Conservation (phyloP, 257 asterid genomes). For the Nicotiana obtusifolia region DNA sequence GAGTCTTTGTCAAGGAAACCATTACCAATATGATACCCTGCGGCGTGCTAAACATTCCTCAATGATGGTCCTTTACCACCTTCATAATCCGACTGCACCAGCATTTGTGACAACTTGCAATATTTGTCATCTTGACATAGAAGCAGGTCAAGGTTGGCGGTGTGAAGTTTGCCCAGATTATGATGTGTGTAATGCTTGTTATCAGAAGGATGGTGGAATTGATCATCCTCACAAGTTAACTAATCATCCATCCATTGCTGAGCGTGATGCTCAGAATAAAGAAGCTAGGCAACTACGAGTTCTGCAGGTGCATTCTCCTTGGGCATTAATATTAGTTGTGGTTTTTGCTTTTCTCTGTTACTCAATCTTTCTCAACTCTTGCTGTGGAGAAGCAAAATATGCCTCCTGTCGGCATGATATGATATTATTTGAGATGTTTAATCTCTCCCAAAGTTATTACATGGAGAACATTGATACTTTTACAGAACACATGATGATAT, state of each 20-base stretch:
- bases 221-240: slow-evolving; percentile 89
- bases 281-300: slow-evolving; percentile 91
- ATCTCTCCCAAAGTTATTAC: not conserved
- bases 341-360: not conserved
- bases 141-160: slow-evolving; percentile 98
- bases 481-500: not conserved
- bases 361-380: not conserved
- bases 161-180: slow-evolving; percentile 96
- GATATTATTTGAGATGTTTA: slow-evolving; percentile 7
- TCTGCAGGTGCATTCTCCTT: slow-evolving; percentile 47
- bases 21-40: slow-evolving; percentile 95
- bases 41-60: slow-evolving; percentile 99
- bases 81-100: slow-evolving; percentile 98
- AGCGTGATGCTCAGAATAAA: slow-evolving; percentile 83
- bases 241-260: slow-evolving; percentile 63
- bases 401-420: not conserved
- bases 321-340: slow-evolving; percentile 1
- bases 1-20: slow-evolving; percentile 97
- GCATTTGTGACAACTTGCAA: slow-evolving; percentile 76
- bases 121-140: slow-evolving; percentile 74
- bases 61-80: slow-evolving; percentile 98
- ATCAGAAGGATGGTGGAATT: slow-evolving; percentile 72
- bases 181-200: slow-evolving; percentile 84
- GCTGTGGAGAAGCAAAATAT: not conserved
- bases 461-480: not conserved